Base-by-base conservation (phyloP, 1,139 yeast species). In the Diutina siamensis region DNA sequence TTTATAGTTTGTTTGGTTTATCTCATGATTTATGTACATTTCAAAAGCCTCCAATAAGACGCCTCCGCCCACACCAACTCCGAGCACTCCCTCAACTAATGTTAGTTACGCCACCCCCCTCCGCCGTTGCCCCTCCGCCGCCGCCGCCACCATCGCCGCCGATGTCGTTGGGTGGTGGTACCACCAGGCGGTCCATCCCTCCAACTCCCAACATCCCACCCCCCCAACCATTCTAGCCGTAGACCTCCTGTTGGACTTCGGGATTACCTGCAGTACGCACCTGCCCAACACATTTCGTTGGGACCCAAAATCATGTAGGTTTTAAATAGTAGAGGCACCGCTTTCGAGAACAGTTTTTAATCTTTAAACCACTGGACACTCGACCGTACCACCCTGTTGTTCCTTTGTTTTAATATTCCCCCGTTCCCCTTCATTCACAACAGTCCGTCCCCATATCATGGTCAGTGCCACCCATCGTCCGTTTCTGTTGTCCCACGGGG, bases 401-500 rank as follows among this genome's bases (percentile, higher is more conserved):
- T 13, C 17, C 20, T 36, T 25, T 10, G 17, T 4, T 32, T 32
- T 32, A 13, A 32, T 12, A 32, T 32, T 32, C 17, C 34, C 12
- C 17, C 34, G 9, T 7, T 25, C 5, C 28, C 25, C 19, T 36
- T 36, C 12, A 36, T 21, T 21, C 13, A 12, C 15, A 19, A 22
- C 40, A 21, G 20, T 27, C 38, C 20, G 13, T 21, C 22, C 38
- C 18, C 22, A 18, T 4, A 18, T 20, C 20, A 38, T 38, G 42
- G 42, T 38, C 13, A 15, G 21, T 25, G 42, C 42, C 25, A 38
- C 42, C 44, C 35, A 40, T 20, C 70, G 75, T 56, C 96, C 97
- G 42, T 75, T 92, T 60, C 83, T 83, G 50, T 74, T 92, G 56
- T 68, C 79, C 50, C 95, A 87, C 59, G 97, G 97, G 48, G 68